Conservation (phyloP, 129 eudicot genomes). For the Helichrysum umbraculigerum region DNA sequence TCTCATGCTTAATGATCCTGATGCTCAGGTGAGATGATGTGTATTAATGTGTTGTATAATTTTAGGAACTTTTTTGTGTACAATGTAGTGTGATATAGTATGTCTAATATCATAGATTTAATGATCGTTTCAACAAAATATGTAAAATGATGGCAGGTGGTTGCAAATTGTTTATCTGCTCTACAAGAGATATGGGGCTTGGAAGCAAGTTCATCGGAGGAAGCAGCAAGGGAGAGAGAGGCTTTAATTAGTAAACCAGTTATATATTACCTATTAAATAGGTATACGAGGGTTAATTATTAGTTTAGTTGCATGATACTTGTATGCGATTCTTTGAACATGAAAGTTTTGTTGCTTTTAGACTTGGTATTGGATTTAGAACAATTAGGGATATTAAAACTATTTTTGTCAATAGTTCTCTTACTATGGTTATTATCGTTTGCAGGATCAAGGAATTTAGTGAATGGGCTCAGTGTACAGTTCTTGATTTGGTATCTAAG, state of each 20-base stretch:
- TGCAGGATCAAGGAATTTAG: slow-evolving; percentile 93
- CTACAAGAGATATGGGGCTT: slow-evolving; percentile 92
- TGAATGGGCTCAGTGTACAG: slow-evolving; percentile 98
- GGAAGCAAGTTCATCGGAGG: slow-evolving; percentile 88
- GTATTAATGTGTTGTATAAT: background rate
- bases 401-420: background rate
- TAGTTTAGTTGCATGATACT: slow-evolving; percentile 1
- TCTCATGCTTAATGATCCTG: slow-evolving; percentile 88
- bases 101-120: background rate
- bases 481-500: slow-evolving; percentile 89
- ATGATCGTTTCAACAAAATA: background rate
- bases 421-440: background rate
- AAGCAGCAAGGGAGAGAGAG: slow-evolving; percentile 86
- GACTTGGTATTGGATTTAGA: slow-evolving; percentile 14
- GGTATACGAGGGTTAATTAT: slow-evolving; percentile 38
- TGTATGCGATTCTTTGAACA: slow-evolving; percentile 1
- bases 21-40: slow-evolving; percentile 31
- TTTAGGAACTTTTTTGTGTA: background rate
- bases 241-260: slow-evolving; percentile 77
- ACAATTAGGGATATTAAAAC: background rate
- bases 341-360: background rate
- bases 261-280: slow-evolving; percentile 76
- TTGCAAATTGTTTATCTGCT: slow-evolving; percentile 83
- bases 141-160: slow-evolving; percentile 57
- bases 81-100: background rate